These are phyloP conservation scores for Populus hybrid DNA, from an alignment of 441 rosid species.

Conservation along the genomic window DNA sequence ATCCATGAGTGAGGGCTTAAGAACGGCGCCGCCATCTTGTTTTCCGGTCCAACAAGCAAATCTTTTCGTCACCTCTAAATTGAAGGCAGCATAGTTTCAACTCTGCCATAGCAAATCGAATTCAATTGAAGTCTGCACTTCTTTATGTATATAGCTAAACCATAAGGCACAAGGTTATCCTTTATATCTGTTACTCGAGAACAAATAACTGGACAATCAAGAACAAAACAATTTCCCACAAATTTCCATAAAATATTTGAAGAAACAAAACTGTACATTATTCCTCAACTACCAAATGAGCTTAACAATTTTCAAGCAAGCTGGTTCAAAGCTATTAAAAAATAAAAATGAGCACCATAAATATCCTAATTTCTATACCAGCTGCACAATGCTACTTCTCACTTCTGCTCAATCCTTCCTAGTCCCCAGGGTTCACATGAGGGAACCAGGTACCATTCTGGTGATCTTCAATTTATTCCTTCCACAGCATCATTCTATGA, in stretches of 20 bases:
- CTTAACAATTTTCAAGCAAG: conserved; percentile 2
- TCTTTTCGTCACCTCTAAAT: background rate
- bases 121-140: no score
- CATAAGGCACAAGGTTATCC: no score
- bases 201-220: background rate
- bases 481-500: background rate
- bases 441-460: background rate
- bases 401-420: background rate
- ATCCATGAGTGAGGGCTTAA: conserved; percentile 21
- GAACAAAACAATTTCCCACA: conserved; percentile 4
- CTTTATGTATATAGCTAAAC: no score
- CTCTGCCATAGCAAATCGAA: no score
- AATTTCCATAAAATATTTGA: conserved; percentile 10
- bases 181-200: background rate
- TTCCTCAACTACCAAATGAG: conserved; percentile 20
- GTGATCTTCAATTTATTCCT: background rate
- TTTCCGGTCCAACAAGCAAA: background rate
- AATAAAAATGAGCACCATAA: background rate
- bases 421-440: background rate
- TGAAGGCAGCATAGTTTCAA: no score
- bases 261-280: conserved; percentile 45
- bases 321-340: conserved; percentile 18
- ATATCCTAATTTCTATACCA: conserved; percentile 9
- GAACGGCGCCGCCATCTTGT: background rate
- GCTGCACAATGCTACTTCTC: background rate